Conservation (phyloP, 1,284 basidiomycete genomes). For the Mycena citricolor region DNA sequence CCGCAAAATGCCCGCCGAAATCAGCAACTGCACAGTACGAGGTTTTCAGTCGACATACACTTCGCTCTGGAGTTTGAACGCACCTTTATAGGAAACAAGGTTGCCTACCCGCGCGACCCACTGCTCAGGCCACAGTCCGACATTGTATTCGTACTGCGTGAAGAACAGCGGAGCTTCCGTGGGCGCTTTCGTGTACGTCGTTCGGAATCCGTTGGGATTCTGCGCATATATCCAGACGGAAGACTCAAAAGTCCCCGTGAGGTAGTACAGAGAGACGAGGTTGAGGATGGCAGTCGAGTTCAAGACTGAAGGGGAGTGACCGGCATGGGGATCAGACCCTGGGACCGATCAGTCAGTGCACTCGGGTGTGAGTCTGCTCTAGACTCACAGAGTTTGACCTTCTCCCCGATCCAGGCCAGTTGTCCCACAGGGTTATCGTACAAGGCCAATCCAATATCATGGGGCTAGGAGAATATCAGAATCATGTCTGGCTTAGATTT, state of each 20-base stretch:
- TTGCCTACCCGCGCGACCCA: constrained; percentile 1
- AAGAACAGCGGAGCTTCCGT: constrained; percentile 9
- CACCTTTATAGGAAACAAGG: constrained; percentile 7
- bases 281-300: constrained; percentile 3
- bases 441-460: constrained; percentile 10
- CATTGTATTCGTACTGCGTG: constrained; percentile 2
- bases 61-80: too few species aligned
- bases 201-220: neutral
- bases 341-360: neutral
- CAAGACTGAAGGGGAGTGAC: constrained; percentile 1
- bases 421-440: constrained; percentile 12
- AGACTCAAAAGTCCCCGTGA: constrained; percentile 1
- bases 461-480: neutral
- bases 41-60: too few species aligned
- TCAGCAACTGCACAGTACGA: constrained; percentile 3
- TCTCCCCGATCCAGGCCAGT: constrained; percentile 5
- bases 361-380: too few species aligned
- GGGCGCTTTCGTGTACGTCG: neutral
- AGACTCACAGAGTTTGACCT: constrained; percentile 5
- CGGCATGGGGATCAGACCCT: constrained; percentile 1
- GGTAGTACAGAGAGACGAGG: constrained; percentile 5
- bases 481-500: too few species aligned
- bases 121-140: constrained; percentile 4
- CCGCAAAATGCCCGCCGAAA: constrained; percentile 12
- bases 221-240: constrained; percentile 9